Percentiles rank a stretch among this genome's conserved stretches.
phyloP scores from a whole-genome alignment of 208 protist genomes.

The Trypanosoma scelopori region DNA sequence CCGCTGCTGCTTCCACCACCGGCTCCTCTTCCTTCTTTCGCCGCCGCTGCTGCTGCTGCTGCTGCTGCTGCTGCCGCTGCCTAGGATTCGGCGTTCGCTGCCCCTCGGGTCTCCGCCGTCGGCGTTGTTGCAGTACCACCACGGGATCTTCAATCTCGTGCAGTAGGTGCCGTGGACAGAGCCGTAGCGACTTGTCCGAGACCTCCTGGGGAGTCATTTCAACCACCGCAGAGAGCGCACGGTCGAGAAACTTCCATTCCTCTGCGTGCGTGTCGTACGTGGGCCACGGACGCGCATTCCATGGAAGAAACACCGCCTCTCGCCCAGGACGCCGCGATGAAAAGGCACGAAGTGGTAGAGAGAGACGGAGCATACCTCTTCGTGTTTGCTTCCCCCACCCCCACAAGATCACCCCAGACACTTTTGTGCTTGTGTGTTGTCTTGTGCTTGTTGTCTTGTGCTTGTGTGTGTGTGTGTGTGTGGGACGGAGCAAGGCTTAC shows the following conservation, averaged over 20 bases:
- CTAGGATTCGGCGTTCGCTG: slow-evolving; percentile 7
- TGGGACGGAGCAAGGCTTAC: too few relatives aligned
- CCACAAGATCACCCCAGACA: background rate
- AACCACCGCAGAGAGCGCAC: slow-evolving; percentile 38
- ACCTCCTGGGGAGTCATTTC: slow-evolving; percentile 40
- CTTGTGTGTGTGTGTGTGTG: too few relatives aligned
- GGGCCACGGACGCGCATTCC: slow-evolving; percentile 56
- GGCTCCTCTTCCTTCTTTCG: background rate
- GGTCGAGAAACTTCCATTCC: slow-evolving; percentile 66
- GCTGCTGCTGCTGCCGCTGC: slow-evolving; percentile 2
- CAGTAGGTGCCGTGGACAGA: slow-evolving; percentile 49
- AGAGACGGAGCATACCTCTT: slow-evolving; percentile 9
- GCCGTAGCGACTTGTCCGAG: slow-evolving; percentile 33
- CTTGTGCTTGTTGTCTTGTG: too few relatives aligned
- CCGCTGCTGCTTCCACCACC: background rate
- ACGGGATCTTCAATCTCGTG: slow-evolving; percentile 55
- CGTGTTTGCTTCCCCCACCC: background rate
- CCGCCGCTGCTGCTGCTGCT: slow-evolving; percentile 8
- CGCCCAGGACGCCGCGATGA: slow-evolving; percentile 3
- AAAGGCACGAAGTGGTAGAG: slow-evolving; percentile 1
- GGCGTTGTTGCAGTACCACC: slow-evolving; percentile 25
- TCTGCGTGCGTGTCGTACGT: slow-evolving; percentile 45
- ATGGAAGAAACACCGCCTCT: slow-evolving; percentile 46
- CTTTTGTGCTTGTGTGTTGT: too few relatives aligned
- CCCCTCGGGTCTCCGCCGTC: slow-evolving; percentile 5